Base-by-base conservation (phyloP, 1,284 basidiomycete species). In the Ganoderma sp. region DNA sequence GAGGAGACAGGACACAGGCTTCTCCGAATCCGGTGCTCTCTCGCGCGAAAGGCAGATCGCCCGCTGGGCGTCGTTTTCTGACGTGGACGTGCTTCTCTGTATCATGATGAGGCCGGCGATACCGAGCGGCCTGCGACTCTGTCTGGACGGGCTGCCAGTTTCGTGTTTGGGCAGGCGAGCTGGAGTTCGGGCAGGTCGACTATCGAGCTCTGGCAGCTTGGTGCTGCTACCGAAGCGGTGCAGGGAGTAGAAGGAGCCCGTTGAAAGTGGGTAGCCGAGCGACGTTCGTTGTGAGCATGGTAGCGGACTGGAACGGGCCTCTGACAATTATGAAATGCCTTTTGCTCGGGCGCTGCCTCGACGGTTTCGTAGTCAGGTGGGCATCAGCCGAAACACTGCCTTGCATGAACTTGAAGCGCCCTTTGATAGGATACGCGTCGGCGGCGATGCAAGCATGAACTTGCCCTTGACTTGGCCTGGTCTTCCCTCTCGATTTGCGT, bases 71-170 rank as follows among this genome's bases (percentile, higher is more conserved):
- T 7, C 48, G 48, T 52, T 52, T 43, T 25, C 12, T 52, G 48
- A 52, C 48, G 48, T 52, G 48, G 48, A 52, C 48, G 48, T 25
- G 48, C 48, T 52, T 52, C 48, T 52, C 48, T 52, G 22, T 52
- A 52, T 52, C 48, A 52, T 52, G 48, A 52, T 52, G 48, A 52
- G 22, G 22, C 22, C 22, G 10, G 22, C 3, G 48, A 22, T 10
- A 22, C 48, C 48, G 48, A 52, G 25, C 22, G 22, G 48, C 22
- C 48, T 52, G 22, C 22, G 48, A 25, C 15, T 22, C 48, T 25
- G 48, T 22, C 43, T 22, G 22, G 48, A 50, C 19, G n/a, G 4
- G 22, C 48, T 22, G 22, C 22, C 22, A 25, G 48, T 22, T 50
- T 25, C 22, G 14, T 0, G 48, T 22, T 3, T 9, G 9, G 19